phyloP scores from a whole-genome alignment of 768 basidiomycete genomes.

The Kwoniella europaea region DNA sequence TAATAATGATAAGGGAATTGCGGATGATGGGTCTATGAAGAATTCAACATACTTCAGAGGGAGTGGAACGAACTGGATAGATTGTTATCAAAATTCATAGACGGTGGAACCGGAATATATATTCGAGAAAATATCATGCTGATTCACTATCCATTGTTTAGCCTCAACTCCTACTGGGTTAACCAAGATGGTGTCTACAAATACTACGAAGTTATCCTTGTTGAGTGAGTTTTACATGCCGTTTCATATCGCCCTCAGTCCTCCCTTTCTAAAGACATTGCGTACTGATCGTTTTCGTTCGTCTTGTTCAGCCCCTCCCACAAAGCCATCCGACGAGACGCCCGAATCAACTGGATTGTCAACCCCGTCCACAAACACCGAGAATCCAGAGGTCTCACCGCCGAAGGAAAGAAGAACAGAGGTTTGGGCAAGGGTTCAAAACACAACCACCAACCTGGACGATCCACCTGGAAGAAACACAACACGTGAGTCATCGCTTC shows the following conservation, averaged over 20 bases:
- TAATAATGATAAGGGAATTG: too few relatives aligned
- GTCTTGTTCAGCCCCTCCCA: conserved; percentile 53
- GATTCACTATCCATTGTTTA: conserved; percentile 14
- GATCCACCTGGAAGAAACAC: conserved; percentile 96
- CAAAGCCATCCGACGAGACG: conserved; percentile 82
- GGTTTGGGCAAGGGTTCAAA: conserved; percentile 94
- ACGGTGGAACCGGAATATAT: neutral
- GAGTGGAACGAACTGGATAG: too few relatives aligned
- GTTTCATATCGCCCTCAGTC: too few relatives aligned
- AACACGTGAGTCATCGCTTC: conserved; percentile 67
- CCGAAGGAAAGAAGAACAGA: conserved; percentile 96
- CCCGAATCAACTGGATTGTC: conserved; percentile 98
- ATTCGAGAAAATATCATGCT: neutral
- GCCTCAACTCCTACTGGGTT: conserved; percentile 85
- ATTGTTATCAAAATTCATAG: too few relatives aligned
- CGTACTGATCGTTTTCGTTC: neutral
- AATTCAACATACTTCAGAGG: too few relatives aligned
- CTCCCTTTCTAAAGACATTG: too few relatives aligned
- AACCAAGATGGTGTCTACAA: conserved; percentile 99
- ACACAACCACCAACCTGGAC: conserved; percentile 88
- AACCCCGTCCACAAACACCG: conserved; percentile 99
- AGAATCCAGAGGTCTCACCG: conserved; percentile 96
- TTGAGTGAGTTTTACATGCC: conserved; percentile 71
- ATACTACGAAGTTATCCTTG: conserved; percentile 98
- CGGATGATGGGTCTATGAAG: too few relatives aligned